Percentiles rank a stretch among this genome's conserved stretches.
Evolutionary conservation across 805 yeast genomes (phyloP).

Genomic region (Monosporozyma yasuniensis): DNA sequence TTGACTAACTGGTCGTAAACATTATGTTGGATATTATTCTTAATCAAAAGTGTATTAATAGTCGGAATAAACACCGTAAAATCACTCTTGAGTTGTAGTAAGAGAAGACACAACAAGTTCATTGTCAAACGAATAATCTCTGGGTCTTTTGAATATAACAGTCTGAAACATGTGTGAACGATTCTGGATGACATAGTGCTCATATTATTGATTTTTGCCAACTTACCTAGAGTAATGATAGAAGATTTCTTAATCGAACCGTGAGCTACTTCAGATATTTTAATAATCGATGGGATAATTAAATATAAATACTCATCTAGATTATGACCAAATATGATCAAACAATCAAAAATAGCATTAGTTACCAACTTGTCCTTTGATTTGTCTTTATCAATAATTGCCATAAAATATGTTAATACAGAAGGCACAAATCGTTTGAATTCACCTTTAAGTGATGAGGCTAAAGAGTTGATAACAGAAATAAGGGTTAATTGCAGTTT

Average conservation of each 20-base stretch:
- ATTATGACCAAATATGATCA: slow-evolving; percentile 75
- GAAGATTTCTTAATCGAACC: slow-evolving; percentile 54
- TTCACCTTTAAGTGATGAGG: slow-evolving; percentile 81
- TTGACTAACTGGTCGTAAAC: slow-evolving; percentile 70
- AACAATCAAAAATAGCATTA: slow-evolving; percentile 64
- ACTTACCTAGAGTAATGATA: slow-evolving; percentile 67
- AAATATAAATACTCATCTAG: slow-evolving; percentile 81
- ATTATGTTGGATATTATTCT: slow-evolving; percentile 52
- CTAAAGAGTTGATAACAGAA: slow-evolving; percentile 67
- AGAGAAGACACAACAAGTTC: slow-evolving; percentile 64
- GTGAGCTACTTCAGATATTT: slow-evolving; percentile 61
- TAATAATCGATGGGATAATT: slow-evolving; percentile 70
- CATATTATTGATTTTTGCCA: slow-evolving; percentile 57
- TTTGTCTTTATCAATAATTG: slow-evolving; percentile 61
- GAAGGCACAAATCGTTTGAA: slow-evolving; percentile 73
- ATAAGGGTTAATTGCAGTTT: slow-evolving; percentile 67
- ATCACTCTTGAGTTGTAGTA: slow-evolving; percentile 68
- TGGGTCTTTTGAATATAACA: slow-evolving; percentile 39
- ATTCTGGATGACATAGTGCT: slow-evolving; percentile 82
- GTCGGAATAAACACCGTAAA: slow-evolving; percentile 77
- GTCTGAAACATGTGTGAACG: slow-evolving; percentile 70
- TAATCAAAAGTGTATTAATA: slow-evolving; percentile 52
- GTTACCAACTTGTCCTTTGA: slow-evolving; percentile 50
- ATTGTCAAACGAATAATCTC: slow-evolving; percentile 55
- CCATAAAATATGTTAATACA: slow-evolving; percentile 61